Percentiles rank a stretch among this genome's conserved stretches.
Evolutionary conservation across 305 asterid species (phyloP).

Genomic region (Striga hermonthica): DNA sequence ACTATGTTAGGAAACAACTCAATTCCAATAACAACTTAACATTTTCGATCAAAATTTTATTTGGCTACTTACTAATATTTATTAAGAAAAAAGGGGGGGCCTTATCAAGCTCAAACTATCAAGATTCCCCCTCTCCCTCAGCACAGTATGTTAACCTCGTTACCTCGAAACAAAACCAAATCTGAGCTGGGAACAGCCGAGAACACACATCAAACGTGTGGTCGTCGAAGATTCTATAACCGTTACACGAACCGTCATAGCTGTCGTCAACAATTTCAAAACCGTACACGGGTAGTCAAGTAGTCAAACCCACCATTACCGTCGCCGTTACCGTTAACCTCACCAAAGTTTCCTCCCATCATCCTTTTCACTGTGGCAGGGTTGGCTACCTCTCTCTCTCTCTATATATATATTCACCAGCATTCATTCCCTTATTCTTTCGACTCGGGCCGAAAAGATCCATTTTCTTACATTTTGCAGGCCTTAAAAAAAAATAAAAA

Average conservation of each 20-base stretch:
- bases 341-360: slow-evolving; percentile 8
- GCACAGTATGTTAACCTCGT: background rate
- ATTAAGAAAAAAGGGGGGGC: too few relatives aligned
- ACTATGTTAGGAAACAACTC: too few relatives aligned
- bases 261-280: slow-evolving; percentile 31
- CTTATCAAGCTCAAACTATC: too few relatives aligned
- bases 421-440: background rate
- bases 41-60: too few relatives aligned
- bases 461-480: background rate
- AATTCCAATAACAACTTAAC: too few relatives aligned
- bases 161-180: background rate
- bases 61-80: too few relatives aligned
- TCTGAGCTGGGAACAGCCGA: background rate
- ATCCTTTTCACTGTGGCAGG: background rate
- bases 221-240: slow-evolving; percentile 33
- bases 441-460: background rate
- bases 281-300: slow-evolving; percentile 23
- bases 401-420: background rate
- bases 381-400: background rate
- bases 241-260: slow-evolving; percentile 25
- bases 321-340: slow-evolving; percentile 9
- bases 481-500: background rate
- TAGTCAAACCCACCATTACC: background rate
- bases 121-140: background rate
- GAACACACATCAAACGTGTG: slow-evolving; percentile 31